These are phyloP conservation scores for Backusella macrospora DNA, from an alignment of 192 early-diverging fungal species.

Conservation along the genomic window DNA sequence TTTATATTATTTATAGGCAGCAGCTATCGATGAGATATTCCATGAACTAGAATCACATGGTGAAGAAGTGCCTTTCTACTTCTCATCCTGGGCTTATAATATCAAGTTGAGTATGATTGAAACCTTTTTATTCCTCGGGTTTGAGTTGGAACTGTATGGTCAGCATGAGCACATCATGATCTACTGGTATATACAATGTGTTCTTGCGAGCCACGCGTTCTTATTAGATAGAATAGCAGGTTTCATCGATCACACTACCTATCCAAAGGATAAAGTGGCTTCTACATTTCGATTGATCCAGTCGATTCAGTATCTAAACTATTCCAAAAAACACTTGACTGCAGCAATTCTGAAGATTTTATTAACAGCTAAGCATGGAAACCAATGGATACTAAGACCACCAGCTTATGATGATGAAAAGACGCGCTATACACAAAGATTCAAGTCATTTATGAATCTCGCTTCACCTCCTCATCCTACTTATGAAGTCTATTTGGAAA, in stretches of 20 bases:
- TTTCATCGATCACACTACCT: neutral
- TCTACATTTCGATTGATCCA: neutral
- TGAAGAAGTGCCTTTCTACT: conserved; percentile 45
- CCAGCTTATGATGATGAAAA: conserved; percentile 50
- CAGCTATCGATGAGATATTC: conserved; percentile 28
- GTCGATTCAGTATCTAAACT: conserved; percentile 13
- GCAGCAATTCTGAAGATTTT: conserved; percentile 39
- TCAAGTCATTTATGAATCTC: conserved; percentile 48
- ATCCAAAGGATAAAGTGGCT: neutral
- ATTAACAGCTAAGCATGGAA: conserved; percentile 34
- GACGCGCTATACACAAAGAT: conserved; percentile 48
- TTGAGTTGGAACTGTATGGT: conserved; percentile 72
- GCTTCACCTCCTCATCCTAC: conserved; percentile 14
- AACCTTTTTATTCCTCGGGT: conserved; percentile 58
- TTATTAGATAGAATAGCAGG: conserved; percentile 5
- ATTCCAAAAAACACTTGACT: conserved; percentile 31
- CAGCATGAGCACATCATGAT: conserved; percentile 64
- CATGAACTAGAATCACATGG: conserved; percentile 7
- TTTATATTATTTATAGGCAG: conserved; percentile 15
- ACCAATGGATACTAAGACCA: conserved; percentile 30
- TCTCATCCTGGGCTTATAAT: conserved; percentile 70
- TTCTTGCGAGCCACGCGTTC: conserved; percentile 10
- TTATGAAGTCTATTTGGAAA: conserved; percentile 4
- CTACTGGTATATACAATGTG: conserved; percentile 47
- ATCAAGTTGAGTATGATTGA: conserved; percentile 61